These are phyloP conservation scores for Alternaria solani DNA, from an alignment of 2,329 filamentous ascomycete species.

Conservation along the genomic window DNA sequence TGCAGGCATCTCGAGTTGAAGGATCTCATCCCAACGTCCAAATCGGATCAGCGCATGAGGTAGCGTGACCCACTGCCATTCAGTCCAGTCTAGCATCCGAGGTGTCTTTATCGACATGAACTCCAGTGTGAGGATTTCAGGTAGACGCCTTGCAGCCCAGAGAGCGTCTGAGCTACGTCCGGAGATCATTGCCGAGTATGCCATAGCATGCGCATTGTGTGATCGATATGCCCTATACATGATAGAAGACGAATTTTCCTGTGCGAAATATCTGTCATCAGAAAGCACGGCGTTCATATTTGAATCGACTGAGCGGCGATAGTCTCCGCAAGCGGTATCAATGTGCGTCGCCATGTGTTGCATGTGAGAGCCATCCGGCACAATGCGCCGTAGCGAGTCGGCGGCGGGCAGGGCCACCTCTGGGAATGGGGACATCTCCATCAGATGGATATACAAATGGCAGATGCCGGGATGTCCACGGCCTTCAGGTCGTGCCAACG, in stretches of 20 bases:
- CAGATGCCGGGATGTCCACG: constrained; percentile 5
- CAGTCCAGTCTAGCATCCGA: constrained; percentile 13
- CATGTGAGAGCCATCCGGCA: constrained; percentile 15
- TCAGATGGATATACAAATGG: constrained; percentile 17
- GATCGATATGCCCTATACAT: constrained; percentile 12
- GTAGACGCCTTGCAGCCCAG: constrained; percentile 1
- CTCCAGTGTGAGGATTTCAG: constrained; percentile 2
- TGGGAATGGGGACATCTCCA: constrained; percentile 12
- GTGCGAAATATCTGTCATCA: constrained; percentile 3
- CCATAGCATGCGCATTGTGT: constrained; percentile 13
- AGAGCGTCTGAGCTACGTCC: constrained; percentile 2
- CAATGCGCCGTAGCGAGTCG: constrained; percentile 8
- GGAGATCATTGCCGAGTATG: constrained; percentile 11
- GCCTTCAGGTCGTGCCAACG: not conserved
- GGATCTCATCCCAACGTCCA: constrained; percentile 9
- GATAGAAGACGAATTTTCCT: not conserved
- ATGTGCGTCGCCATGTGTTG: constrained; percentile 16
- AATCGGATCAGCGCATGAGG: constrained; percentile 14
- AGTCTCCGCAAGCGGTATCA: constrained; percentile 9
- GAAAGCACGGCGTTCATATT: constrained; percentile 3
- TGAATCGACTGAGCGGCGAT: constrained; percentile 7
- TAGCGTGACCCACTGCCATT: constrained; percentile 13
- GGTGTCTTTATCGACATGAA: constrained; percentile 11
- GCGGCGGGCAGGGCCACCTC: constrained; percentile 7
- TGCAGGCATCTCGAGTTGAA: not conserved